Evolutionary conservation across 2,329 filamentous ascomycete species (phyloP).

Genomic region (Fusarium aywerte): DNA sequence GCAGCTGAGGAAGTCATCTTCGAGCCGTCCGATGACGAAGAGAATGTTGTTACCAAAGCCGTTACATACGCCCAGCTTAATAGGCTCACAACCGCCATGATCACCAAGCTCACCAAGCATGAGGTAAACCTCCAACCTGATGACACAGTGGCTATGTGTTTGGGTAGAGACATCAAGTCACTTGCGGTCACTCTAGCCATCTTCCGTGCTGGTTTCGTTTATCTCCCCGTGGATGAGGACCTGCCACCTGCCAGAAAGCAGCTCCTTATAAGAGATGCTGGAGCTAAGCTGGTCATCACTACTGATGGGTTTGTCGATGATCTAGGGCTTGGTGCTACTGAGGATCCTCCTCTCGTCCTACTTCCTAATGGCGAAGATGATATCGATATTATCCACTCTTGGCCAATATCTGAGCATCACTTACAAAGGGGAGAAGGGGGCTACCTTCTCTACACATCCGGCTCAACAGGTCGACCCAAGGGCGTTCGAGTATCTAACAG

Average conservation of each 20-base stretch:
- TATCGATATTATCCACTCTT: rapidly evolving
- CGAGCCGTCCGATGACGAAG: background rate
- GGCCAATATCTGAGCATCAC: background rate
- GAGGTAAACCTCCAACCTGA: background rate
- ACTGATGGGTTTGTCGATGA: background rate
- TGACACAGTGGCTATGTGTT: conserved; percentile 11
- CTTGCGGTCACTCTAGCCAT: conserved; percentile 20
- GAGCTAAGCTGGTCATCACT: conserved; percentile 11
- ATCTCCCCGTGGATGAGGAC: conserved; percentile 16
- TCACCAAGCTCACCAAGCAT: background rate
- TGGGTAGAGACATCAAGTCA: conserved; percentile 16
- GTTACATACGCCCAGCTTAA: conserved; percentile 11
- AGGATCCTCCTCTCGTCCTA: background rate
- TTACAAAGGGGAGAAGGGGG: background rate
- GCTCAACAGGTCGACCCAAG: conserved; percentile 24
- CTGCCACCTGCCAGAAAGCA: conserved; percentile 11
- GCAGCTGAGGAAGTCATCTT: conserved; percentile 16
- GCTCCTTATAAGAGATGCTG: conserved; percentile 18
- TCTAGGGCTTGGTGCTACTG: background rate
- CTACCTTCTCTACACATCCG: conserved; percentile 30
- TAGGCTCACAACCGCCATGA: background rate
- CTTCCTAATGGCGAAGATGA: background rate
- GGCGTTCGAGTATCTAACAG: conserved; percentile 21
- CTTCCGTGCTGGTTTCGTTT: conserved; percentile 8
- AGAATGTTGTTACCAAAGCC: background rate